Percentiles rank a stretch among this genome's conserved stretches.
Evolutionary conservation across 2,329 filamentous ascomycete genomes (phyloP).

Genomic region (Sporothrix brunneoviolacea): DNA sequence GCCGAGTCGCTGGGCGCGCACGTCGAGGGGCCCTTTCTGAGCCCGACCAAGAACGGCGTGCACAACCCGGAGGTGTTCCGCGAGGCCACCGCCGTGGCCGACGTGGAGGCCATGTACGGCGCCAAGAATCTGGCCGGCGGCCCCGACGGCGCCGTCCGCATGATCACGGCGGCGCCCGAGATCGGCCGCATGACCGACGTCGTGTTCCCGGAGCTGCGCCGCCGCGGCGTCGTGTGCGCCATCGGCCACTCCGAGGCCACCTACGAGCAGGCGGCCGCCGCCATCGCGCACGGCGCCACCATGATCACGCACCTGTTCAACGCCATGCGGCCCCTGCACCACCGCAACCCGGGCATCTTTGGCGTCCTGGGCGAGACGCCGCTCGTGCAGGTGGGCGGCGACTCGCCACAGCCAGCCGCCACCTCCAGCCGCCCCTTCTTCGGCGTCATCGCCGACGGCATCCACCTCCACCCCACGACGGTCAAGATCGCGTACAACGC

Average conservation of each 20-base stretch:
- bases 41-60: constrained; percentile 75
- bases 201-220: constrained; percentile 57
- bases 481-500: constrained; percentile 86
- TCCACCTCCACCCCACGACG: constrained; percentile 81
- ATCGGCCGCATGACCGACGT: constrained; percentile 60
- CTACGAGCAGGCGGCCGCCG: constrained; percentile 70
- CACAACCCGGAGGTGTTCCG: constrained; percentile 70
- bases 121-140: constrained; percentile 50
- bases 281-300: constrained; percentile 66
- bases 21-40: constrained; percentile 85
- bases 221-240: constrained; percentile 64
- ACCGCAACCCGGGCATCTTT: constrained; percentile 86
- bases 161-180: constrained; percentile 85
- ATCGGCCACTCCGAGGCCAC: constrained; percentile 84
- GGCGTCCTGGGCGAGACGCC: constrained; percentile 64
- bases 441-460: constrained; percentile 84
- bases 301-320: constrained; percentile 96
- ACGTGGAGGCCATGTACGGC: constrained; percentile 69
- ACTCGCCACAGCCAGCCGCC: constrained; percentile 27
- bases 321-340: constrained; percentile 83
- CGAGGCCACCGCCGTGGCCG: constrained; percentile 54
- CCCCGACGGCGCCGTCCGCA: constrained; percentile 47
- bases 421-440: constrained; percentile 83
- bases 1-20: constrained; percentile 82
- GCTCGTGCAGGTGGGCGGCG: constrained; percentile 1